Base-by-base conservation (phyloP, 176 grass and related monocot genomes). In the Rhynchospora tenuis region DNA sequence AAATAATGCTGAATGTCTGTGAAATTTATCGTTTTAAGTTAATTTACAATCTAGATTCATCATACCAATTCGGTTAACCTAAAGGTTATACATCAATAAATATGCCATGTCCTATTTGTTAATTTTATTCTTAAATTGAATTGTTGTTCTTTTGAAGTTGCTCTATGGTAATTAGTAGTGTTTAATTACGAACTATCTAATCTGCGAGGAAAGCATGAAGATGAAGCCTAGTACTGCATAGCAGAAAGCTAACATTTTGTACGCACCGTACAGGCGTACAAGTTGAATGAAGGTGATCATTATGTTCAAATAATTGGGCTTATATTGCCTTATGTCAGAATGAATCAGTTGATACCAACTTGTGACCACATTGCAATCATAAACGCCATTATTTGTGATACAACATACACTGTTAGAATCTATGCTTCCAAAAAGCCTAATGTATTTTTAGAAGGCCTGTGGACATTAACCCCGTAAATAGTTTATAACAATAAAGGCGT, bases 401-500 rank as follows among this genome's bases (percentile, higher is more conserved):
- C 46, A 54, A 54, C 6, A 76, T 76, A 19, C 11, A 42, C 64
- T 68, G 64, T 43, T 31, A 77, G 50, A 77, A 54, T 52, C 71
- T 52, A 75, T 75, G 15, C 48, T 77, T 55, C 50, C 73, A 33
- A 43, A 43, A 70, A 44, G 17, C 66, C 31, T 70, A 70, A 3
- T 10, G 33, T 69, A 69, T 19, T 43, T 43, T 69, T 46, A 71
- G 31, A 2, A 56, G 29, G 50, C 14, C 10, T 9, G 26, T 9
- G 73, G 26, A 31, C 50, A 77, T 56, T 77, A 56, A 31, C 50
- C 13, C 15, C 48, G 6, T 56, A 31, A 77, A 33, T 38, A 67
- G 22, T 48, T 66, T 48, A 82, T 47, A 51, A 67, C 7, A 82
- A 81, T 81, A 81, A 63, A 63, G 59, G 19, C 17, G 29, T 20